A percentile compares a stretch with the other conserved stretches of the same genome.
Conservation (phyloP, 768 basidiomycete species). For the Amanita molliuscula region DNA sequence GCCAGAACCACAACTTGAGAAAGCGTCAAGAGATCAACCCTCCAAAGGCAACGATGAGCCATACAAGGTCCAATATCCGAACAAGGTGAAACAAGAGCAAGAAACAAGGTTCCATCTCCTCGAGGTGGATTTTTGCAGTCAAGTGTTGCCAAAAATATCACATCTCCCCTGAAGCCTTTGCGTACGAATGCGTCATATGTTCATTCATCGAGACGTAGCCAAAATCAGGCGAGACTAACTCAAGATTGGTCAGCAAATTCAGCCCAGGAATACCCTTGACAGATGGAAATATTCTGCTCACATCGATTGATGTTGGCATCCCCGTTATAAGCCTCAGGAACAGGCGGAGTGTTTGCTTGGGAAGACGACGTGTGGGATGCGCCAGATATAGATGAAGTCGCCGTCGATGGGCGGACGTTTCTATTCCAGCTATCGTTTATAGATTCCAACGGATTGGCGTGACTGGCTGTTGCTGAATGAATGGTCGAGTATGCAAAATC, state of each 20-base stretch:
- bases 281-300: slow-evolving; percentile 34
- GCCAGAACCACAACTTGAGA: not conserved
- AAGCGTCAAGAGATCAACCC: not conserved
- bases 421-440: slow-evolving; percentile 43
- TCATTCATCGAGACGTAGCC: slow-evolving; percentile 78
- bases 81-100: slow-evolving; percentile 3
- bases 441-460: slow-evolving; percentile 30
- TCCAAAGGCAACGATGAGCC: not conserved
- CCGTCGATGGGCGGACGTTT: slow-evolving; percentile 62
- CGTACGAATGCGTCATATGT: slow-evolving; percentile 56
- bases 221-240: slow-evolving; percentile 74
- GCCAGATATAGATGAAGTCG: slow-evolving; percentile 67
- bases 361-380: slow-evolving; percentile 71
- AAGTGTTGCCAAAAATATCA: slow-evolving; percentile 15
- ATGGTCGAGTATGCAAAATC: slow-evolving; percentile 78
- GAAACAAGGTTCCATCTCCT: slow-evolving; percentile 7
- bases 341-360: slow-evolving; percentile 74
- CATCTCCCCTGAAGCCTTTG: slow-evolving; percentile 44
- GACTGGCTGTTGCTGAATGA: slow-evolving; percentile 30
- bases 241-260: slow-evolving; percentile 32
- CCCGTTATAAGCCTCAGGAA: slow-evolving; percentile 53
- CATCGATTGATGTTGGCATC: slow-evolving; percentile 78
- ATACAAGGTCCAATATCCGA: not conserved
- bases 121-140: slow-evolving; percentile 1
- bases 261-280: not conserved